A percentile compares a stretch with the other conserved stretches of the same genome.
Conservation (phyloP, 2,329 filamentous ascomycete species). For the Truncatella angustata region DNA sequence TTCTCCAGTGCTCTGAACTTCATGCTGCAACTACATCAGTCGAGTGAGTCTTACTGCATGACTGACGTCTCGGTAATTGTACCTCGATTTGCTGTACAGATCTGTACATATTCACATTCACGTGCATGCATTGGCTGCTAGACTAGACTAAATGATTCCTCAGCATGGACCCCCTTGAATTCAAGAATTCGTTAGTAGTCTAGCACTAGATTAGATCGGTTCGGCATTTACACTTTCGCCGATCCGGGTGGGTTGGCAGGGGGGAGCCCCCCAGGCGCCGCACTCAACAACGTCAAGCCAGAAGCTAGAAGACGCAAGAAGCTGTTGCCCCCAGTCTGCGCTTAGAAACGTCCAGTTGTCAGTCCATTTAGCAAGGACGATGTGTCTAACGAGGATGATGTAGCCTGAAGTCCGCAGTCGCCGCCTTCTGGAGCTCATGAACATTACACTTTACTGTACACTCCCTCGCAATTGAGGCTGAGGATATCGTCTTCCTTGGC, state of each 20-base stretch:
- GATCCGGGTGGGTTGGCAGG: neutral
- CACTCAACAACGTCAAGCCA: neutral
- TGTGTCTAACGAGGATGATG: neutral
- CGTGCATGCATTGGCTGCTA: too few relatives aligned
- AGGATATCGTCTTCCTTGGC: neutral
- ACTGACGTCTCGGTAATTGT: too few relatives aligned
- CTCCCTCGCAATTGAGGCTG: neutral
- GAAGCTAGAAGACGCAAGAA: neutral
- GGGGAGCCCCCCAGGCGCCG: too few relatives aligned
- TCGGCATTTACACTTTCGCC: conserved; percentile 2
- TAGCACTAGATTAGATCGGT: neutral
- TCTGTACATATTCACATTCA: too few relatives aligned
- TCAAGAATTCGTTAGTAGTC: neutral
- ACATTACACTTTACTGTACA: too few relatives aligned
- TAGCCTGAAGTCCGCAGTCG: neutral
- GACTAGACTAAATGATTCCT: too few relatives aligned
- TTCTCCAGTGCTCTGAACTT: too few relatives aligned
- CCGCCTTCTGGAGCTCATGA: neutral
- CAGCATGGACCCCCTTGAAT: too few relatives aligned
- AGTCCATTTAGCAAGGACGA: neutral
- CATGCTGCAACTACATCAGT: too few relatives aligned
- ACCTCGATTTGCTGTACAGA: too few relatives aligned
- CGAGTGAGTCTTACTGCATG: too few relatives aligned
- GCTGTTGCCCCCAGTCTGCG: neutral
- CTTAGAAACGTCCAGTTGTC: neutral